Percentiles rank a stretch among this genome's conserved stretches.
Conservation (phyloP, 108 stramenopile genomes). For the Discostella stelligeroides region DNA sequence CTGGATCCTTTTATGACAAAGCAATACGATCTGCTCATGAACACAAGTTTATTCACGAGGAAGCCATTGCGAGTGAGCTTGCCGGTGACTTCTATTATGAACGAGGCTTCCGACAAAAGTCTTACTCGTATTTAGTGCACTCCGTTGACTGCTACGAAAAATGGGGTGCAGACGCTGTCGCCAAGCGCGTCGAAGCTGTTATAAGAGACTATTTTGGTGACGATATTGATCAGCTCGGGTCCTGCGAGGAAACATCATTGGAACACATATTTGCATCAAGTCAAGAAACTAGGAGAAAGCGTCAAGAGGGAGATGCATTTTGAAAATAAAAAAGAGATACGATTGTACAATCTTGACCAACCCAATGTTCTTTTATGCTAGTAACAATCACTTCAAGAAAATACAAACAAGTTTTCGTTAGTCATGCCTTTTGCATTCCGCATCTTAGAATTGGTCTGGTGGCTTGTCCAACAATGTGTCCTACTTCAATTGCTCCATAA, state of each 20-base stretch:
- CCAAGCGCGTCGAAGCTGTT: not conserved
- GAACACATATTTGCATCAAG: not conserved
- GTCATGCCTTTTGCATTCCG: too few species aligned
- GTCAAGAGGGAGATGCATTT: not conserved
- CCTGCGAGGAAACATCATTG: not conserved
- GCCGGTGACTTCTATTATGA: not conserved
- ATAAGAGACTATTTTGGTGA: not conserved
- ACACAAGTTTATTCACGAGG: constrained; percentile 7
- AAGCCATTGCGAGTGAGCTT: constrained; percentile 4
- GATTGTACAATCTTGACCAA: too few species aligned
- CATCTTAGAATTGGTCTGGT: too few species aligned
- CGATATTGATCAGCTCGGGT: not conserved
- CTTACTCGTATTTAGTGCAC: not conserved
- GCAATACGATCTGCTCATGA: constrained; percentile 9
- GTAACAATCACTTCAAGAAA: too few species aligned
- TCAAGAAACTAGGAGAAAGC: not conserved
- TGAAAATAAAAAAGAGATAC: too few species aligned
- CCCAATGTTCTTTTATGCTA: too few species aligned
- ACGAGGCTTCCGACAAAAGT: not conserved
- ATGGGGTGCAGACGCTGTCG: not conserved
- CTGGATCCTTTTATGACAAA: not conserved
- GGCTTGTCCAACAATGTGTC: not conserved
- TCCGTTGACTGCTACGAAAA: not conserved
- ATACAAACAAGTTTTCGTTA: too few species aligned
- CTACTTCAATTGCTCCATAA: constrained; percentile 83